Evolutionary conservation across 75 land plant genomes (phyloP).

Genomic region (Selaginella tamariscina): DNA sequence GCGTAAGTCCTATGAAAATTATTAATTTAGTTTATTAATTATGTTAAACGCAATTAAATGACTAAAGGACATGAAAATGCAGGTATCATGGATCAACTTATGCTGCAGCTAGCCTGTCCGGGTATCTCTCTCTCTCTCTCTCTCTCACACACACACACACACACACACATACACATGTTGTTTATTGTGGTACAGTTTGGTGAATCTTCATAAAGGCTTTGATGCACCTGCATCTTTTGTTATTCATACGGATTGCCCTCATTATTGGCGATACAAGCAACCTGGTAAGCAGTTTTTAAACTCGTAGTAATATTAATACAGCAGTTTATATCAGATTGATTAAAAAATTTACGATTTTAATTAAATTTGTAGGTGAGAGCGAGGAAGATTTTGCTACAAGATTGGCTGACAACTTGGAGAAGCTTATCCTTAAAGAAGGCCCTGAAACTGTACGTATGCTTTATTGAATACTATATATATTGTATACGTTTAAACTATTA

Average conservation of each 20-base stretch:
- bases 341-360: too few relatives aligned
- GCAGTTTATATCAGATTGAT: too few relatives aligned
- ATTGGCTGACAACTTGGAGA: constrained; percentile 82
- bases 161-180: not conserved
- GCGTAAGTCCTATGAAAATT: constrained; percentile 35
- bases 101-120: constrained; percentile 88
- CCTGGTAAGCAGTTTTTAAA: constrained; percentile 42
- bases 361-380: constrained; percentile 48
- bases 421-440: constrained; percentile 85
- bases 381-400: constrained; percentile 94
- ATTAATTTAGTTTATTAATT: not conserved
- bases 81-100: constrained; percentile 98
- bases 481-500: not conserved
- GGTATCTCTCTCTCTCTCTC: constrained; percentile 33
- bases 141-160: not conserved
- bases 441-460: constrained; percentile 68
- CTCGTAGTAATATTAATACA: not conserved
- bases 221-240: constrained; percentile 91
- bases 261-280: constrained; percentile 88
- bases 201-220: constrained; percentile 74
- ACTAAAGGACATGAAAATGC: too few relatives aligned
- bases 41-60: too few relatives aligned
- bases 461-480: not conserved
- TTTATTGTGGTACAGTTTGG: constrained; percentile 38
- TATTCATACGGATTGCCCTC: constrained; percentile 93